phyloP scores from a whole-genome alignment of 805 yeast genomes.

The Yarrowia sp. region DNA sequence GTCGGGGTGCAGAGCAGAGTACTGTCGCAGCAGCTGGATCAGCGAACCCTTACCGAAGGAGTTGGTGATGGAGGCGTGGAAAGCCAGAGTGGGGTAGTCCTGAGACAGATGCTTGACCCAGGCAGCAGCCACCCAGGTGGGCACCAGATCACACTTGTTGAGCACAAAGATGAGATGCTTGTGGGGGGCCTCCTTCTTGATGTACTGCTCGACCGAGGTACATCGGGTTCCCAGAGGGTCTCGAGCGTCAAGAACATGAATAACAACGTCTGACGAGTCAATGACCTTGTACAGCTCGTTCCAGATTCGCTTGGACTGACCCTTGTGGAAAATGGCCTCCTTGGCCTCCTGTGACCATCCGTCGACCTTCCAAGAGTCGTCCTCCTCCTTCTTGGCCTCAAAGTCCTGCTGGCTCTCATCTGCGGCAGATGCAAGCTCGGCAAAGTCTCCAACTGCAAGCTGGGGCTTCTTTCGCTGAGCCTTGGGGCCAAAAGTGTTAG shows the following conservation, averaged over 20 bases:
- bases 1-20: conserved; percentile 86
- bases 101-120: conserved; percentile 97
- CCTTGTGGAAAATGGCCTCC: conserved; percentile 94
- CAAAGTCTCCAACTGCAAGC: conserved; percentile 75
- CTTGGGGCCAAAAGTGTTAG: conserved; percentile 89
- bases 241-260: conserved; percentile 96
- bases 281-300: conserved; percentile 95
- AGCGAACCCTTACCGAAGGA: conserved; percentile 97
- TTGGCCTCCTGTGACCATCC: conserved; percentile 90
- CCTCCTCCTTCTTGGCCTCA: conserved; percentile 79
- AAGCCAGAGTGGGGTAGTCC: conserved; percentile 92
- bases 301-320: conserved; percentile 99
- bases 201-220: conserved; percentile 88
- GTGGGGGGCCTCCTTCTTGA: conserved; percentile 92
- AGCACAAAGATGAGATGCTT: conserved; percentile 93
- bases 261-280: conserved; percentile 96
- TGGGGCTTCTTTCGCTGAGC: conserved; percentile 92
- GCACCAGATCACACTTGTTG: conserved; percentile 97
- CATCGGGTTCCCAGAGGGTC: conserved; percentile 98
- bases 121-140: conserved; percentile 99
- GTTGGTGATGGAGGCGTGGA: conserved; percentile 96
- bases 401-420: conserved; percentile 62
- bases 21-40: conserved; percentile 91
- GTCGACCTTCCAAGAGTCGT: conserved; percentile 65
- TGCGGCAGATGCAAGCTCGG: conserved; percentile 72